These are phyloP conservation scores for Pichia membranifaciens DNA, from an alignment of 805 yeast species.

Conservation along the genomic window DNA sequence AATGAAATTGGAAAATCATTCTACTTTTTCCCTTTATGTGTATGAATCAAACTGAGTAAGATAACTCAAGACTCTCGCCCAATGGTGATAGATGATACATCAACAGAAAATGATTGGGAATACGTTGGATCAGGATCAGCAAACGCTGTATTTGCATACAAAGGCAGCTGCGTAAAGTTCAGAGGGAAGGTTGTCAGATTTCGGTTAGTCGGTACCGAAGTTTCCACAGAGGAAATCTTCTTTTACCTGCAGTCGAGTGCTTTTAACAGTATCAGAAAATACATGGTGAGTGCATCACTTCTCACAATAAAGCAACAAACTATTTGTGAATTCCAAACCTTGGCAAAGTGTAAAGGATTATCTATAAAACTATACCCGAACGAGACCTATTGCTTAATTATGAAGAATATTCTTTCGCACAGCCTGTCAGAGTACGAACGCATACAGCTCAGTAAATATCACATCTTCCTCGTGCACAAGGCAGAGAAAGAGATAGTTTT, in stretches of 20 bases:
- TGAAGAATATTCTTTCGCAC: constrained; percentile 23
- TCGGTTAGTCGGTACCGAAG: constrained; percentile 29
- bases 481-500: constrained; percentile 18
- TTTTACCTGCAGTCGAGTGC: constrained; percentile 30
- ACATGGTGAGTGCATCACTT: constrained; percentile 15
- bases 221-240: constrained; percentile 37
- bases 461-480: constrained; percentile 17
- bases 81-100: background rate
- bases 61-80: no score
- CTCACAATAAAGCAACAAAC: no score
- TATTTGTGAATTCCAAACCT: no score
- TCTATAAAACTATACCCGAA: background rate
- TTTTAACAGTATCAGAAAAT: constrained; percentile 14
- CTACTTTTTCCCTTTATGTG: no score
- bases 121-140: constrained; percentile 45
- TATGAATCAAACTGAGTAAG: no score
- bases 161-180: constrained; percentile 31
- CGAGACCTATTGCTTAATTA: constrained; percentile 23
- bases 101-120: constrained; percentile 29
- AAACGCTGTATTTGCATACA: constrained; percentile 39
- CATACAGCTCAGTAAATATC: constrained; percentile 24
- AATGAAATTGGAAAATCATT: no score
- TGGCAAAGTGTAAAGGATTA: no score
- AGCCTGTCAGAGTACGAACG: background rate
- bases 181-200: constrained; percentile 36